Base-by-base conservation (phyloP, 1,139 yeast species). In the Nakaseomyces kungkrabaensis region DNA sequence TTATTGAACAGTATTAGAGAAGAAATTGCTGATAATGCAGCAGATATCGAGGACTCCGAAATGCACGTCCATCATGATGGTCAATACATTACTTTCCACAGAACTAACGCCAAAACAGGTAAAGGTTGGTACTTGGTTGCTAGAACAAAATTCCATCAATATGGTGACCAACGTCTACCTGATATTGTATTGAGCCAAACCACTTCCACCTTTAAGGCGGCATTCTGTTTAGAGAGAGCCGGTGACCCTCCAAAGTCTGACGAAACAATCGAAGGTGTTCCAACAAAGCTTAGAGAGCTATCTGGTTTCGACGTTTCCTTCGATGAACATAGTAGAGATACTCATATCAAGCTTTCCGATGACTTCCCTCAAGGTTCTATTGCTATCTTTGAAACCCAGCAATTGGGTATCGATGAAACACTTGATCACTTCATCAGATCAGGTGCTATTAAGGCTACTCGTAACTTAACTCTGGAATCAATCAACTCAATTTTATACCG, bases 1-100 rank as follows among this genome's bases (percentile, higher is more conserved):
- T 71, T 78, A 52, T 72, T 92, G 51, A 77, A 82, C 62, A 67
- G 68, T 11, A 77, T 84, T 37, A 74, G 94, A 60, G 68, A 70
- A 43, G 71, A 76, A 25, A 75, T 89, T 51, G 88, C 94, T 31
- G 69, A 70, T 41, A 83, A 85, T 57, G 79, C 85, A 66, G 88
- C 82, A 48, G 77, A 77, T 52, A 68, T 74, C 45, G 81, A 81
- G 54, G 89, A 86, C 56, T 88, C 85, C 57, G 97, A 92, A 68
- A 88, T 86, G 84, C 92, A 87, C 65, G 87, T 92, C 47, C 97
- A 92, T 62, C 96, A 87, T 62, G 96, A 88, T 56, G 96, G 86
- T 9, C 96, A 89, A 66, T 92, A 77, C 65, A 87, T 92, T 53
- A 90, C 97, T 1, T 82, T 90, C 50, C 97, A 90, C 67, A 74